Evolutionary conservation across 2,329 filamentous ascomycete genomes (phyloP).

Genomic region (Xylariaceae sp.): DNA sequence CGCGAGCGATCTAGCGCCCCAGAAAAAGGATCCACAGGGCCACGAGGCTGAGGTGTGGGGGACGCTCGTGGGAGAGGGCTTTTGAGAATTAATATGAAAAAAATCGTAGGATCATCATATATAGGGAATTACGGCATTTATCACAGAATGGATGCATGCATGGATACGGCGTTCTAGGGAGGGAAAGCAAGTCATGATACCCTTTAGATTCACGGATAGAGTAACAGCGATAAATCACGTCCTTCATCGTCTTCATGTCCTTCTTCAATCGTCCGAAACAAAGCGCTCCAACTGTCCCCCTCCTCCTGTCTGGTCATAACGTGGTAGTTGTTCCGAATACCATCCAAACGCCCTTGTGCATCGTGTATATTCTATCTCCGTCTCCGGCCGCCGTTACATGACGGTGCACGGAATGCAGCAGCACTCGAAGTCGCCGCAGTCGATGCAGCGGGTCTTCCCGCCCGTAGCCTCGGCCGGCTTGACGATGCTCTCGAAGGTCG

Average conservation of each 20-base stretch:
- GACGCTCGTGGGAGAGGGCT: conserved; percentile 19
- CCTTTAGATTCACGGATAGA: conserved; percentile 14
- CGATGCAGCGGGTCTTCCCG: conserved; percentile 51
- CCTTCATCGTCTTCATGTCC: not conserved
- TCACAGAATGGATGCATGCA: not conserved
- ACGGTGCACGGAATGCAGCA: conserved; percentile 59
- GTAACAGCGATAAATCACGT: not conserved
- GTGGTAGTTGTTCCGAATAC: too few relatives aligned
- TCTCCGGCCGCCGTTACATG: conserved; percentile 41
- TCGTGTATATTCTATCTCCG: not conserved
- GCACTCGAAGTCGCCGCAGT: conserved; percentile 55
- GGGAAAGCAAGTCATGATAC: conserved; percentile 24
- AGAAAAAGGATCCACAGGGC: conserved; percentile 13
- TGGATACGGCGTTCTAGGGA: not conserved
- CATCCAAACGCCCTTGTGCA: conserved; percentile 1
- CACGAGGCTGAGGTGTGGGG: conserved; percentile 29
- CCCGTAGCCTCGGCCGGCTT: conserved; percentile 49
- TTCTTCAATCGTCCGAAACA: not conserved
- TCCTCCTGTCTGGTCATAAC: too few relatives aligned
- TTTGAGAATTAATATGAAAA: conserved; percentile 6
- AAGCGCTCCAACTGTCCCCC: too few relatives aligned
- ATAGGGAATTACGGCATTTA: not conserved
- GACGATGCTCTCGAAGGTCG: conserved; percentile 53
- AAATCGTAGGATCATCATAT: not conserved
- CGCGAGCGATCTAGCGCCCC: conserved; percentile 1